Evolutionary conservation across 768 basidiomycete species (phyloP), one percentile per base, ranked within the genome.

Genomic region (Auricularia sp.): DNA sequence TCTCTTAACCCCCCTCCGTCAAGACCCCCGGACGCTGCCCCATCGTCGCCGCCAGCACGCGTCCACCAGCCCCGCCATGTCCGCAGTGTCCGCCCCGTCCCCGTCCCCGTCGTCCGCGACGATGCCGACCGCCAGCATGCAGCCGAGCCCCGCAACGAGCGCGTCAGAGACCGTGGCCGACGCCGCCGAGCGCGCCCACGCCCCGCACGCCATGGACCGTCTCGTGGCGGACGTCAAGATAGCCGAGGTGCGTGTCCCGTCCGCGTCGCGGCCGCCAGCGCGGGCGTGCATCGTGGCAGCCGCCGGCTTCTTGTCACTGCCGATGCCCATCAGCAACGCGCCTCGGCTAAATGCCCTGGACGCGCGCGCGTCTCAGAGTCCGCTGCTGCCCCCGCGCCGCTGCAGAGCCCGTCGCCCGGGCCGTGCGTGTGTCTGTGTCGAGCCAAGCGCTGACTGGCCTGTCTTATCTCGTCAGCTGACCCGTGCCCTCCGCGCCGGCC

Each of bases 171-270:
- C 73, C 44, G 81, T 83, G 71, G 71, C 77, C 39, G 74, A 76
- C 63, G 68, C 73, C 29, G 64, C 73, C 11, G 86, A 87, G 67
- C 77, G 75, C 67, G 88, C 89, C 64, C 80, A 84, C 65, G 80
- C 86, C 68, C 82, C 87, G 72, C 82, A 80, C 69, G 86, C 87
- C 45, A 81, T 90, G 16, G 81, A 87, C 76, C 90, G 87, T 75
- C 87, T 93, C 71, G 75, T 89, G 67, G 89, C 87, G 61, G 83
- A 88, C 68, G 90, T 90, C 34, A 89, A 92, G 73, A 75, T 91
- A 62, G 87, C 89, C 21, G 88, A 88, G 80, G 91, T 92, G 74
- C 64, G 67, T 66, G 70, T 69, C 34, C 37, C 34, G 14, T 61
- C 35, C 33, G 36, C 44, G 21, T 11, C 54, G 35, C 47, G 35